Conservation (phyloP, 805 yeast species). For the Yamadazyma endophytica region DNA sequence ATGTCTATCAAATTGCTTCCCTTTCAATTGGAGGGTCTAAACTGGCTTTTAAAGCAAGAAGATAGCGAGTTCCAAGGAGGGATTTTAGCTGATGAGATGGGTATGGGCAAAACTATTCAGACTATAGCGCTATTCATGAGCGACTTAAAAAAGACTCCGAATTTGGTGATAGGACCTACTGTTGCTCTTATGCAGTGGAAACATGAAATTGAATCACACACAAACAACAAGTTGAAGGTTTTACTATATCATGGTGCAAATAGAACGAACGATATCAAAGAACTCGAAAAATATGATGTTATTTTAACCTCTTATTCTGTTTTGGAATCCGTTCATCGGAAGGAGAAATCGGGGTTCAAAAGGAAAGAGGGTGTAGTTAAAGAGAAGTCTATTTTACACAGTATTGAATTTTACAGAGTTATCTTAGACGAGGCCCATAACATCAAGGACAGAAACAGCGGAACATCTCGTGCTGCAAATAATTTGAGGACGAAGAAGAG, state of each 20-base stretch:
- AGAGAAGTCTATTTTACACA: slow-evolving; percentile 73
- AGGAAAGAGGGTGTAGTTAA: slow-evolving; percentile 67
- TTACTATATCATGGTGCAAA: slow-evolving; percentile 84
- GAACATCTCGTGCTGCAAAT: slow-evolving; percentile 91
- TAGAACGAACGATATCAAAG: slow-evolving; percentile 55
- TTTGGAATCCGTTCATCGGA: slow-evolving; percentile 79
- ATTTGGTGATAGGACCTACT: slow-evolving; percentile 92
- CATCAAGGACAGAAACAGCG: slow-evolving; percentile 90
- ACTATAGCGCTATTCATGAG: slow-evolving; percentile 82
- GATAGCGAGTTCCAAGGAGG: slow-evolving; percentile 80
- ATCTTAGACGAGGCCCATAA: slow-evolving; percentile 96
- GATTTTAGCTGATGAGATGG: slow-evolving; percentile 97
- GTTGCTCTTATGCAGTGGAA: slow-evolving; percentile 99
- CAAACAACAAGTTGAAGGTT: slow-evolving; percentile 61
- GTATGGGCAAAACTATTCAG: slow-evolving; percentile 98
- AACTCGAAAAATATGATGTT: slow-evolving; percentile 65
- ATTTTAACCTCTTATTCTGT: slow-evolving; percentile 91
- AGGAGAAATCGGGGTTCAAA: slow-evolving; percentile 77
- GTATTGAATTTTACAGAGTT: slow-evolving; percentile 74
- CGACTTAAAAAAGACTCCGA: slow-evolving; percentile 66
- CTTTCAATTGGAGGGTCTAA: slow-evolving; percentile 88
- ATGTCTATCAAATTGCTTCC: slow-evolving; percentile 75
- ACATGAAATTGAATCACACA: slow-evolving; percentile 82
- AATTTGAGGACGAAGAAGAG: slow-evolving; percentile 64
- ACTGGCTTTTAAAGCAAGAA: slow-evolving; percentile 86